phyloP scores from a whole-genome alignment of 768 basidiomycete genomes.

The Lactifluus pinguis region DNA sequence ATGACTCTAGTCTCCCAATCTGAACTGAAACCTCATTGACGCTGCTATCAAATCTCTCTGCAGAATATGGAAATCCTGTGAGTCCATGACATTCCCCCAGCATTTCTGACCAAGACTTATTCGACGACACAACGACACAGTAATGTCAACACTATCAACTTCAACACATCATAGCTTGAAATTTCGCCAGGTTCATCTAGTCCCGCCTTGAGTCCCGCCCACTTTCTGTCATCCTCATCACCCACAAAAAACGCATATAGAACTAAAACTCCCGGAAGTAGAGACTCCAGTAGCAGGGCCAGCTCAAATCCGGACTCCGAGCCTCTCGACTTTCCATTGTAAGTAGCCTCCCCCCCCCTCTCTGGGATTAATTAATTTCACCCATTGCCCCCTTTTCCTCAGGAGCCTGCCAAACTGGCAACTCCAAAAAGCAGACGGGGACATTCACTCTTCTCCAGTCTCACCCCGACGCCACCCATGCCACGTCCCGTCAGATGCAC shows the following conservation, averaged over 20 bases:
- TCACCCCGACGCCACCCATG: conserved; percentile 41
- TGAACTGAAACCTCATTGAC: conserved; percentile 29
- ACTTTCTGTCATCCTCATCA: conserved; percentile 28
- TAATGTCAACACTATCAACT: not conserved
- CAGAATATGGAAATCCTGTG: conserved; percentile 78
- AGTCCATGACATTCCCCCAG: conserved; percentile 59
- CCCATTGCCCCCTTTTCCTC: not conserved
- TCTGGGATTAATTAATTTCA: not conserved
- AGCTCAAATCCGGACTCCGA: conserved; percentile 37
- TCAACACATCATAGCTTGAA: conserved; percentile 12
- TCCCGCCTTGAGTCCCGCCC: conserved; percentile 26
- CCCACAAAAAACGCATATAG: conserved; percentile 21
- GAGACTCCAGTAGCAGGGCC: conserved; percentile 17
- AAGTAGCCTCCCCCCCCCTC: conserved; percentile 18
- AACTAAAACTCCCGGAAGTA: not conserved
- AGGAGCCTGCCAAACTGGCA: conserved; percentile 42
- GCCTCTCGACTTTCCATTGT: conserved; percentile 66
- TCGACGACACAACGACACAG: conserved; percentile 6
- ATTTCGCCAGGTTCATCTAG: conserved; percentile 15
- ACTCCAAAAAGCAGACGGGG: conserved; percentile 80
- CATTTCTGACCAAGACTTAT: conserved; percentile 36
- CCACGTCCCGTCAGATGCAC: conserved; percentile 20
- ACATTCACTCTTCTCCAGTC: conserved; percentile 78
- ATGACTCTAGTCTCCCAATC: no score
- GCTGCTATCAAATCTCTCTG: conserved; percentile 69